These are phyloP conservation scores for Euphorbia schlechtendalii DNA, from an alignment of 441 rosid genomes.

Conservation along the genomic window DNA sequence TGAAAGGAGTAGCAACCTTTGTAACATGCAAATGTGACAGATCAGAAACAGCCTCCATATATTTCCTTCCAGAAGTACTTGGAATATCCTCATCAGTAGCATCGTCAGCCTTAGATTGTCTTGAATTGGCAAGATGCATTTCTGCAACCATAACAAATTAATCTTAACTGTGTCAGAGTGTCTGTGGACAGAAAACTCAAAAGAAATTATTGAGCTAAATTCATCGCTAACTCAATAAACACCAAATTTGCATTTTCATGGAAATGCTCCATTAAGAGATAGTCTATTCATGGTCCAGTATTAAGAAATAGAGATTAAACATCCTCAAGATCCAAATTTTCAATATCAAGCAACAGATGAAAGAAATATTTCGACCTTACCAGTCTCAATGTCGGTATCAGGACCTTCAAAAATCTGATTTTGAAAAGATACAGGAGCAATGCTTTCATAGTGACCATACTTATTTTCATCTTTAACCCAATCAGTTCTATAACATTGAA, in stretches of 20 bases:
- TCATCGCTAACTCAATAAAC: neutral
- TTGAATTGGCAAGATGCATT: slow-evolving; percentile 69
- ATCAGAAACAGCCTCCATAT: slow-evolving; percentile 29
- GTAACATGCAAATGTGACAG: slow-evolving; percentile 29
- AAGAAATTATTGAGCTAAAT: neutral
- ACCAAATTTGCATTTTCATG: neutral
- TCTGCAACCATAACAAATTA: slow-evolving; percentile 39
- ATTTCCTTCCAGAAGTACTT: slow-evolving; percentile 79
- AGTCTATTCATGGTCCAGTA: neutral
- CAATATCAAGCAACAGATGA: neutral
- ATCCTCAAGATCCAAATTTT: neutral
- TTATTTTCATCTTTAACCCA: slow-evolving; percentile 95
- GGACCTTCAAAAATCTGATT: slow-evolving; percentile 98
- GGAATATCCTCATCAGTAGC: slow-evolving; percentile 63
- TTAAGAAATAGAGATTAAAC: neutral
- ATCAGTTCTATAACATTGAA: slow-evolving; percentile 80
- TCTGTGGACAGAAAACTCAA: neutral
- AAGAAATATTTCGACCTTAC: slow-evolving; percentile 23
- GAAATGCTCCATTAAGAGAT: neutral
- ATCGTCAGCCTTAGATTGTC: slow-evolving; percentile 58
- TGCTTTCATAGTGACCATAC: slow-evolving; percentile 82
- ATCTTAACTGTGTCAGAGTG: neutral
- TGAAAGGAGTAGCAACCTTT: slow-evolving; percentile 43
- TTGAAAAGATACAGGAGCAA: slow-evolving; percentile 55
- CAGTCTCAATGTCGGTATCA: slow-evolving; percentile 94